Percentiles rank a stretch among this genome's conserved stretches.
phyloP scores from a whole-genome alignment of 768 basidiomycete genomes.

The Coprinellus micaceus region DNA sequence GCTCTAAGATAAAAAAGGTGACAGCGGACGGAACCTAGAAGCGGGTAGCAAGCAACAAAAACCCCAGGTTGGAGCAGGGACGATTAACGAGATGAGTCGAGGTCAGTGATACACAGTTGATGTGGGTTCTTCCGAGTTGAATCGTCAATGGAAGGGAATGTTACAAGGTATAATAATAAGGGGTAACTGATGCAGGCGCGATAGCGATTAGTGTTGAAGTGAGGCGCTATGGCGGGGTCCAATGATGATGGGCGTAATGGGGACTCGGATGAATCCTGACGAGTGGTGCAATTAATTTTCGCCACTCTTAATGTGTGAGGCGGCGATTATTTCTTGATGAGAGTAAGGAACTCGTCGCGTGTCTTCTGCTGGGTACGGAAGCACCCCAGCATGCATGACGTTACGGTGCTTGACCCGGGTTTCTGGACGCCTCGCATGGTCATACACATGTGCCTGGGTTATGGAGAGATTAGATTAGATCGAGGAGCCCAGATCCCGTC shows the following conservation, averaged over 20 bases:
- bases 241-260: slow-evolving; percentile 11
- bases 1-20: too few relatives aligned
- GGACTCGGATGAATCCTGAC: not conserved
- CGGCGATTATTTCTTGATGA: slow-evolving; percentile 63
- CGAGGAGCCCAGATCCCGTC: not conserved
- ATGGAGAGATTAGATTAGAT: not conserved
- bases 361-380: slow-evolving; percentile 99
- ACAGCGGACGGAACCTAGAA: too few relatives aligned
- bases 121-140: slow-evolving; percentile 23
- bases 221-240: too few relatives aligned
- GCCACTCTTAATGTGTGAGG: not conserved
- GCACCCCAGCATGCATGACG: slow-evolving; percentile 97
- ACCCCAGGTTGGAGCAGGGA: slow-evolving; percentile 52
- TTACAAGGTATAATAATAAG: not conserved
- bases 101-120: slow-evolving; percentile 11
- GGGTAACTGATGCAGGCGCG: not conserved
- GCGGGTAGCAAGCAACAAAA: too few relatives aligned
- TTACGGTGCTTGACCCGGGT: slow-evolving; percentile 91
- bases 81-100: slow-evolving; percentile 35
- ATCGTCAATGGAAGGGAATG: slow-evolving; percentile 25
- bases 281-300: too few relatives aligned
- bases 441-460: slow-evolving; percentile 90
- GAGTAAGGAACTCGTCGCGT: slow-evolving; percentile 90
- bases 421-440: slow-evolving; percentile 99
- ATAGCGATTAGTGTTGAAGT: slow-evolving; percentile 9